Base-by-base conservation (phyloP, 768 basidiomycete genomes). In the Lyophyllum atratum region DNA sequence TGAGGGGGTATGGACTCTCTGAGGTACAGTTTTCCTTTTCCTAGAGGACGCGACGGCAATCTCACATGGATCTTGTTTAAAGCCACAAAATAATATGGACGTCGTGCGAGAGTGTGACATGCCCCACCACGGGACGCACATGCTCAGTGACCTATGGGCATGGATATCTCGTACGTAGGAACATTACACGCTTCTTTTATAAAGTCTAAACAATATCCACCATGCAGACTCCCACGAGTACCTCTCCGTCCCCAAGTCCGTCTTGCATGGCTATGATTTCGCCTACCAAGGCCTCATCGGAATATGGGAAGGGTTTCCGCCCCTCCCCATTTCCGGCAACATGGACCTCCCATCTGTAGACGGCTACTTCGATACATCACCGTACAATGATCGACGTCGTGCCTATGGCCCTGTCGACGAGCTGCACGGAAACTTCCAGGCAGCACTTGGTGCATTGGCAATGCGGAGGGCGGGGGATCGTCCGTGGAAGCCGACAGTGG, bases 221-320 rank as follows among this genome's bases (percentile, higher is more conserved):
- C 49, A 31, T 52, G n/a, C 58, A 92, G 90, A 85, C 67, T 83
- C 85, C 1, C 82, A 82, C 54, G 82, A 83, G 33, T 73, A 89
- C 10, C 70, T 86, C 1, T 84, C 78, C 44, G 63, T 70, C 2
- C 87, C 89, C 5, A 81, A 82, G 1, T 70, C 86, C 8, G 74
- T 80, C 25, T 62, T 91, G 2, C 80, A 90, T 58, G 89, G 89
- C 3, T 92, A 85, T 60, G 89, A 93, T 64, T 93, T 94, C 66
- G 77, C 89, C 1, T 85, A 86, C 63, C 86, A 89, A 68, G 92
- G 92, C 0, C 68, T 94, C 7, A 72, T 81, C 21, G 86, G 87
- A 2, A 85, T 94, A 53, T 93, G 92, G 92, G 90, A 93, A 64
- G 88, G 91, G 1, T 84, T 92, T 63, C 70, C 74, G 21, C 73